A percentile compares a stretch with the other conserved stretches of the same genome.
Evolutionary conservation across 768 basidiomycete species (phyloP).

Genomic region (Pleurotus platypus): DNA sequence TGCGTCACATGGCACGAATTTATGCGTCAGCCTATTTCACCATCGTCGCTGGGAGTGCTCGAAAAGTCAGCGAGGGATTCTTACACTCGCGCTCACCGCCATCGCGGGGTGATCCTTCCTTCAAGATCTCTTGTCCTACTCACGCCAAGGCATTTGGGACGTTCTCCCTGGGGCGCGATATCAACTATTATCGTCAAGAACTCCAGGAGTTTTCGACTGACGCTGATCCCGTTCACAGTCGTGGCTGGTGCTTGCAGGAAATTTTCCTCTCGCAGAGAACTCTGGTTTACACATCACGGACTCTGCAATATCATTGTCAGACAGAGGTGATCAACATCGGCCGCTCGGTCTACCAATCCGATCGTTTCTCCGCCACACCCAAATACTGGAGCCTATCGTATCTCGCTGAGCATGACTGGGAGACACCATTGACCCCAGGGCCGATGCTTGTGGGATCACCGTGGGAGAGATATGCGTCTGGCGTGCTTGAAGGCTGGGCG

Average conservation of each 20-base stretch:
- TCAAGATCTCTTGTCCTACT: neutral
- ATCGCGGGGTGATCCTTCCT: neutral
- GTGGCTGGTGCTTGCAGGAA: neutral
- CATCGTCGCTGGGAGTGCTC: neutral
- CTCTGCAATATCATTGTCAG: conserved; percentile 1
- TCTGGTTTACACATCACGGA: neutral
- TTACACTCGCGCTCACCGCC: neutral
- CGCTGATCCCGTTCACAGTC: neutral
- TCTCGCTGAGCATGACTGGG: neutral
- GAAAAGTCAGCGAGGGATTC: neutral
- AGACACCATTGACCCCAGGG: neutral
- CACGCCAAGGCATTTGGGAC: neutral
- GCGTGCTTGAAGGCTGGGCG: neutral
- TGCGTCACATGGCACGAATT: neutral
- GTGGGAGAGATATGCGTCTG: neutral
- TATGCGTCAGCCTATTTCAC: neutral
- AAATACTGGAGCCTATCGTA: neutral
- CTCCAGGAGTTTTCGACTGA: neutral
- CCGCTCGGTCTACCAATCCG: neutral
- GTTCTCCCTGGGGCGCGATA: neutral
- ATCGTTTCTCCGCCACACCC: neutral
- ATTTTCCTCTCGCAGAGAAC: neutral
- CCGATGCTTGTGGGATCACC: neutral
- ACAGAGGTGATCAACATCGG: neutral
- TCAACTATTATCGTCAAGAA: neutral